Percentiles rank a stretch among this genome's conserved stretches.
phyloP scores from a whole-genome alignment of 768 basidiomycete genomes.

The Panus rudis region DNA sequence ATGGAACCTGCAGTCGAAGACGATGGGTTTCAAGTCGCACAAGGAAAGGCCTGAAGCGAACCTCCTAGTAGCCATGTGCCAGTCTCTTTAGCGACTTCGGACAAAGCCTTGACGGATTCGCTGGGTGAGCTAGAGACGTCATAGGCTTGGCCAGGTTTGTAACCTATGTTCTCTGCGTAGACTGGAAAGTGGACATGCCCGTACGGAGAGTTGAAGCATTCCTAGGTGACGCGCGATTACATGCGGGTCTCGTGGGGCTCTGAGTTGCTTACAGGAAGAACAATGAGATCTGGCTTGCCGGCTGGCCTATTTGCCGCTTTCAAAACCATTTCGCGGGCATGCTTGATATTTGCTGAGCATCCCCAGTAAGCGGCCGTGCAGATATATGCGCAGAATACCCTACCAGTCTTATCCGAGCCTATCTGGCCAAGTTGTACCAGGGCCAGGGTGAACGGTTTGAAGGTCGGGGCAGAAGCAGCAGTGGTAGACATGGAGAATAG shows the following conservation, averaged over 20 bases:
- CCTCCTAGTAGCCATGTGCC: constrained; percentile 93
- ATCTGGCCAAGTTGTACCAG: constrained; percentile 84
- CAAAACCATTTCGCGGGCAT: constrained; percentile 76
- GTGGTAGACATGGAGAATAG: constrained; percentile 4
- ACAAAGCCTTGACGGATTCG: constrained; percentile 78
- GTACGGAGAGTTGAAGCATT: constrained; percentile 87
- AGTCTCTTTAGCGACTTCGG: constrained; percentile 68
- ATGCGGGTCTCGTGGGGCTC: too few relatives aligned
- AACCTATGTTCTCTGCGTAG: constrained; percentile 77
- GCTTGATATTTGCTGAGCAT: constrained; percentile 56
- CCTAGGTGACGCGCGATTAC: constrained; percentile 34
- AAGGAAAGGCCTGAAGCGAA: constrained; percentile 13
- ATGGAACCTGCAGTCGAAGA: constrained; percentile 65
- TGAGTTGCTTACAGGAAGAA: constrained; percentile 71
- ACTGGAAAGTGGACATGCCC: constrained; percentile 73
- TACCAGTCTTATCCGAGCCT: constrained; percentile 54
- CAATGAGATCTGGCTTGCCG: constrained; percentile 69
- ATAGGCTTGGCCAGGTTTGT: constrained; percentile 49
- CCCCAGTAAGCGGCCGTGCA: not conserved
- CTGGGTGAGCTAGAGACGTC: constrained; percentile 50
- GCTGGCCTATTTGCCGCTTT: constrained; percentile 45
- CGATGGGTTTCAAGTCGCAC: not conserved
- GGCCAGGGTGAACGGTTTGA: constrained; percentile 79
- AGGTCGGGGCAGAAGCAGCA: constrained; percentile 20
- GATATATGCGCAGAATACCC: not conserved